Base-by-base conservation (phyloP, 2,329 filamentous ascomycete genomes). In the Cercospora zeae-maydis region DNA sequence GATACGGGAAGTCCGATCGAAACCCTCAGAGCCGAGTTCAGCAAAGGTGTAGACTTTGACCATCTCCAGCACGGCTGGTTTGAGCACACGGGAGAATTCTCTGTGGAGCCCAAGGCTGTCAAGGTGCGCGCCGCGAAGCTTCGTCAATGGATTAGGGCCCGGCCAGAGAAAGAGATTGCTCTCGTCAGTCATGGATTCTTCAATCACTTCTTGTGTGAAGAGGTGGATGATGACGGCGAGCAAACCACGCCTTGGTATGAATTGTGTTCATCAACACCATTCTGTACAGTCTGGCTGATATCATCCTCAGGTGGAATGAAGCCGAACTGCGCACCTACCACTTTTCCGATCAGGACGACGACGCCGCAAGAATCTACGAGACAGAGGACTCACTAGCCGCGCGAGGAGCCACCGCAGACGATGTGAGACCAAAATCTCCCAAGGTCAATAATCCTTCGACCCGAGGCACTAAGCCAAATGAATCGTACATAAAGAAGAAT, bases 101-200 rank as follows among this genome's bases (percentile, higher is more conserved):
- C 71, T 1, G 62, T 63, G 2, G 69, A 71, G 39, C 65, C 70
- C 4, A 64, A 59, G 34, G 61, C 69, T 11, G 61, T 73, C 8
- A 68, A 67, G 49, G 67, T 58, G 3, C 55, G 72, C 9, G 71
- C 72, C 9, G 63, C 59, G 47, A 70, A 69, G 54, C 61, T 74
- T 58, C 56, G 72, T 4, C 59, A 60, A 4, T 74, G 68, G 61
- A 68, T 73, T 30, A 66, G 64, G 31, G 66, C 59, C 14, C 34
- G 71, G 39, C 63, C 67, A 16, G 72, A 73, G 64, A 69, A 65
- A 61, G 71, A 73, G 51, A 65, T 73, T 31, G 71, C 65, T 39
- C 56, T 74, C 42, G 72, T 74, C 9, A 66, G 61, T 39, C 72
- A 73, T 65, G 72, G 72, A 8, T 70, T 70, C 61, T 73, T 74